Conservation (phyloP, 2,329 filamentous ascomycete genomes). For the Talaromyces sp. region DNA sequence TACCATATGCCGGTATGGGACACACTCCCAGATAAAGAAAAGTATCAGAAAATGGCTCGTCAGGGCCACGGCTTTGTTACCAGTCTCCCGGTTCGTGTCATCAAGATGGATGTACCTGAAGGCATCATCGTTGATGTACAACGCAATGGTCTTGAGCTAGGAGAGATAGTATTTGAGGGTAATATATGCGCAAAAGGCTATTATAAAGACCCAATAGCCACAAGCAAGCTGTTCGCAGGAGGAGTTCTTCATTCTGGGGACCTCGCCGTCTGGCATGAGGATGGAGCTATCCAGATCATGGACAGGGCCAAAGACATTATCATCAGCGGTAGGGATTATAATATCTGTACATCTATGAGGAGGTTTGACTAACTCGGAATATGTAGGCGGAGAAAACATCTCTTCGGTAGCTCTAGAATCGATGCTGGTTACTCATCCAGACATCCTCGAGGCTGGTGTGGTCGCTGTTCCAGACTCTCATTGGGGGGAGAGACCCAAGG, state of each 20-base stretch:
- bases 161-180: conserved; percentile 78
- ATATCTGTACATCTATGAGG: background rate
- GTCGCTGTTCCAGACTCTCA: conserved; percentile 81
- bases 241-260: conserved; percentile 87
- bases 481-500: conserved; percentile 96
- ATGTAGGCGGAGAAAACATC: conserved; percentile 86
- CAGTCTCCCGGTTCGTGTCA: conserved; percentile 71
- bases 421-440: conserved; percentile 81
- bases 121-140: conserved; percentile 63
- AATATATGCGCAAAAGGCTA: conserved; percentile 93
- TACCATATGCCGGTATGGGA: conserved; percentile 86
- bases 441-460: conserved; percentile 85
- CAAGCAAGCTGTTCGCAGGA: conserved; percentile 77
- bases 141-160: conserved; percentile 68
- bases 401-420: conserved; percentile 87
- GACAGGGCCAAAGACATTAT: conserved; percentile 98
- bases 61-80: conserved; percentile 91
- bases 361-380: background rate
- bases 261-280: conserved; percentile 85
- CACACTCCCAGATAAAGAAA: conserved; percentile 64
- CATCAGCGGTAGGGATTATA: conserved; percentile 65
- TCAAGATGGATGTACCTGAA: conserved; percentile 70
- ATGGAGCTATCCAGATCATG: conserved; percentile 85
- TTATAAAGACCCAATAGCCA: conserved; percentile 83
- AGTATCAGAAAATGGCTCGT: conserved; percentile 83